Evolutionary conservation across 768 basidiomycete genomes (phyloP), one percentile per base, ranked within the genome.

Genomic region (Pleurotus sapidus): DNA sequence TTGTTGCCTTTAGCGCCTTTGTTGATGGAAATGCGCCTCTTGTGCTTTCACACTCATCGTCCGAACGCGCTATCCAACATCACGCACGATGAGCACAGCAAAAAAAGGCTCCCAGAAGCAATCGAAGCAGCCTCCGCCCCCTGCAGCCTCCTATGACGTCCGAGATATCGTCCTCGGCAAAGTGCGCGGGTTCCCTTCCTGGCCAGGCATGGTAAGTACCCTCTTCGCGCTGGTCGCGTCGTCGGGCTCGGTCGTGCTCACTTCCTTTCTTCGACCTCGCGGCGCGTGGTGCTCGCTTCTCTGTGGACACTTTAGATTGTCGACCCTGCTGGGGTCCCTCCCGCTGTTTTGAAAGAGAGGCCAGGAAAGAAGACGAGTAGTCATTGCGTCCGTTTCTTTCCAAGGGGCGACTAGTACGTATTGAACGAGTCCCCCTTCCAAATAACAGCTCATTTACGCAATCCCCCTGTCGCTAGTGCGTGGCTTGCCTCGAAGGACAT

Each of bases 131-230:
- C 51, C 37, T 14, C 37, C 39, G 23, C 39, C 51, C 11, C 30
- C 30, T 9, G 23, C n/a, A n/a, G 68, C 77, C 11, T 75, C 76
- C 46, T 96, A 91, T 70, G 79, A 80, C 20, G 68, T 81, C 56
- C 87, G 89, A 72, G 95, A 98, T 67, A 78, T 94, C 63, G 93
- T 98, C 39, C 84, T 98, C 59, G 94, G 84, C 23, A 95, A 96
- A 78, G 76, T 99, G 69, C 92, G 91, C 75, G 97, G 96, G 8
- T 98, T 79, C 75, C 94, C 97, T 1, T 81, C 90, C 3, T 99
- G 97, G 97, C 97, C 95, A 55, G 93, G 86, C 69, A 89, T 91
- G 77, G 96, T 96, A 68, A 74, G 91, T 83, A 58, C 60, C 66
- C 58, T 51, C 47, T 11, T 34, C 30, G 30, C 30, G 30, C 30